Base-by-base conservation (phyloP, 257 asterid species). In the Leonotis leonurus region DNA sequence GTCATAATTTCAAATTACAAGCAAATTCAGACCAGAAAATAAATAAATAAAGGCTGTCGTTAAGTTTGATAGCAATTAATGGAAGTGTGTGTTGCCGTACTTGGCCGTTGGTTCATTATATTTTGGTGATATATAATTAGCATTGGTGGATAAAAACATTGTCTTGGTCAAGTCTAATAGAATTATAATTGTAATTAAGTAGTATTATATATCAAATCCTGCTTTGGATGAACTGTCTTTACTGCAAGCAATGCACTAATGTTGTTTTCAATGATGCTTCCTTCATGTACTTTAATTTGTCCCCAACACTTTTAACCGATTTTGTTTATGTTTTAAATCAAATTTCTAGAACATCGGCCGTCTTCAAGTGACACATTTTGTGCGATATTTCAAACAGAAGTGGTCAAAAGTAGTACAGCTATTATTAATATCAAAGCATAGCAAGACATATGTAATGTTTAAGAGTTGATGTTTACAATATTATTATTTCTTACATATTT, bases 181-280 rank as follows among this genome's bases (percentile, higher is more conserved):
- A 22, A 14, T 36, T 51, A 51, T 1, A 13, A 12, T 18, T 22
- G 7, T 24, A 24, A 22, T 50, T 54, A 54, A 53, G 0, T 43
- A 43, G 5, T 27, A 2, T 27, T 27, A 2, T 27, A 2, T 30
- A 36, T 1, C 25, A n/a, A 40, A 14, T 24, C 25, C 4, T n/a
- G 39, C 37, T 25, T 40, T 26, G 64, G 64, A 58, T 39, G 64
- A 58, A n/a, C 17, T 58, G 35, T 51, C 51, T 29, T 8, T 8
- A 24, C 0, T 22, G n/a, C 17, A n/a, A n/a, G 9, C 32, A 35
- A 16, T 22, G 43, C 56, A 68, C 57, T 68, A 55, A 39, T 60
- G 81, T 75, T 65, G 72, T 64, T 72, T 51, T 75, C 79, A 16
- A n/a, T 54, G 16, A 62, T 54, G 26, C 18, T 56, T 32, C n/a